Evolutionary conservation across 2,329 filamentous ascomycete species (phyloP).

Genomic region (Paracorniculantispora psalliotae): DNA sequence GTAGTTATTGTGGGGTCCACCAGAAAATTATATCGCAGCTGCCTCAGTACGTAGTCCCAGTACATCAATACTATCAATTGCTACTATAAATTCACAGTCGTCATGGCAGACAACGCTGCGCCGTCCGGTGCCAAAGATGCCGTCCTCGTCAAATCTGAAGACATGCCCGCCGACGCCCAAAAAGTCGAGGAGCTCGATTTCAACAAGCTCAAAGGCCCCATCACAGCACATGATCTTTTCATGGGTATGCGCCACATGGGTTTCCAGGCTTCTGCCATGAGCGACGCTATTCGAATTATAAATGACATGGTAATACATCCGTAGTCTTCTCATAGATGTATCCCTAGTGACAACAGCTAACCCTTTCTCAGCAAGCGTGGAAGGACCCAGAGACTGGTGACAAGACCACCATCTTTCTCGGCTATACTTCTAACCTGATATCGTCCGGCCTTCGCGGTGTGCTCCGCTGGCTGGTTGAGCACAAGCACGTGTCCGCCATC

Average conservation of each 20-base stretch:
- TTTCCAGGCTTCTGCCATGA: conserved; percentile 64
- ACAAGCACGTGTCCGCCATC: conserved; percentile 86
- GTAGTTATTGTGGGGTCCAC: conserved; percentile 2
- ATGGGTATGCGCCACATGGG: conserved; percentile 82
- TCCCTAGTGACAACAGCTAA: not conserved
- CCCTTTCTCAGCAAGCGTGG: conserved; percentile 61
- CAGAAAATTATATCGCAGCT: conserved; percentile 1
- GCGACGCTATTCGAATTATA: conserved; percentile 84
- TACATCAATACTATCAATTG: not conserved
- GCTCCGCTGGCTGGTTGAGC: conserved; percentile 85
- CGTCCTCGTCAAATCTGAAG: conserved; percentile 78
- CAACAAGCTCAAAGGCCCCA: conserved; percentile 68
- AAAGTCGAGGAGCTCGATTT: conserved; percentile 91
- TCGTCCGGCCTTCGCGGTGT: conserved; percentile 91
- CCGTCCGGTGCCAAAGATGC: conserved; percentile 70
- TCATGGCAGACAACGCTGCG: conserved; percentile 26
- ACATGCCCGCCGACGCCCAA: conserved; percentile 71
- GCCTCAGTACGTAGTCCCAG: not conserved
- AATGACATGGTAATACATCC: conserved; percentile 76
- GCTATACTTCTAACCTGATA: conserved; percentile 96
- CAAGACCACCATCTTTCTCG: conserved; percentile 89
- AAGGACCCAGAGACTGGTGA: conserved; percentile 72
- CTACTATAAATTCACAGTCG: not conserved
- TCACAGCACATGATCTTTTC: conserved; percentile 82
- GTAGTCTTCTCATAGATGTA: not conserved